Percentiles rank a stretch among this genome's conserved stretches.
phyloP scores from a whole-genome alignment of 768 basidiomycete species.

The Termitomyces sp. region DNA sequence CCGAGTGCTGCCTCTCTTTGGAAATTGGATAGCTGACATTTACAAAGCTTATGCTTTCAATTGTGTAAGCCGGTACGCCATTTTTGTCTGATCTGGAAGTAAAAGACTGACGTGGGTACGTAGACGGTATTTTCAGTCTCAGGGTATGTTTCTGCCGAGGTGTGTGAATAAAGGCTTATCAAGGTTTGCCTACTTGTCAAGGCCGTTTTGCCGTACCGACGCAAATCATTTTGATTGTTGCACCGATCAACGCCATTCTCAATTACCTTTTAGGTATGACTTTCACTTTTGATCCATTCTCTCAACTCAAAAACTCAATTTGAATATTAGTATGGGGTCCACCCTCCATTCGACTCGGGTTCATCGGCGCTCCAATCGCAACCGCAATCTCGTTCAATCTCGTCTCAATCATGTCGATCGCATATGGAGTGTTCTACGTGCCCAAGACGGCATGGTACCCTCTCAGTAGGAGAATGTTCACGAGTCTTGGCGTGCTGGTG shows the following conservation, averaged over 20 bases:
- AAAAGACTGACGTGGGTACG: neutral
- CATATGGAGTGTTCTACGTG: constrained; percentile 59
- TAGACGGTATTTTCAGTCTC: constrained; percentile 79
- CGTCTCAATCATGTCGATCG: constrained; percentile 54
- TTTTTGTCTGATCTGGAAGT: neutral
- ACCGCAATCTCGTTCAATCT: constrained; percentile 87
- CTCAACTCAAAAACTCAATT: neutral
- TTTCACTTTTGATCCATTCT: neutral
- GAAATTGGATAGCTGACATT: neutral
- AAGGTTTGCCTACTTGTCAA: constrained; percentile 12
- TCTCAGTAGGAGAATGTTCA: constrained; percentile 56
- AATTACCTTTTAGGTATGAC: constrained; percentile 78
- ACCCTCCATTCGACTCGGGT: constrained; percentile 71
- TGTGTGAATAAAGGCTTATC: neutral
- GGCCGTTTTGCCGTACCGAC: constrained; percentile 85
- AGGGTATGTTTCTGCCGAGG: constrained; percentile 38
- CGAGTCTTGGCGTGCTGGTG: constrained; percentile 60
- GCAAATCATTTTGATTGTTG: constrained; percentile 72
- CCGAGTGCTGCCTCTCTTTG: neutral
- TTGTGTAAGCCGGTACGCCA: constrained; percentile 38
- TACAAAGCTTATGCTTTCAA: constrained; percentile 45
- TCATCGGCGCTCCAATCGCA: constrained; percentile 90
- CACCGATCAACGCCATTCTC: constrained; percentile 79
- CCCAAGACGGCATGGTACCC: constrained; percentile 83
- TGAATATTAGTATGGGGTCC: constrained; percentile 74